Base-by-base conservation (phyloP, 805 yeast genomes). In the Saturnispora galanensis region DNA sequence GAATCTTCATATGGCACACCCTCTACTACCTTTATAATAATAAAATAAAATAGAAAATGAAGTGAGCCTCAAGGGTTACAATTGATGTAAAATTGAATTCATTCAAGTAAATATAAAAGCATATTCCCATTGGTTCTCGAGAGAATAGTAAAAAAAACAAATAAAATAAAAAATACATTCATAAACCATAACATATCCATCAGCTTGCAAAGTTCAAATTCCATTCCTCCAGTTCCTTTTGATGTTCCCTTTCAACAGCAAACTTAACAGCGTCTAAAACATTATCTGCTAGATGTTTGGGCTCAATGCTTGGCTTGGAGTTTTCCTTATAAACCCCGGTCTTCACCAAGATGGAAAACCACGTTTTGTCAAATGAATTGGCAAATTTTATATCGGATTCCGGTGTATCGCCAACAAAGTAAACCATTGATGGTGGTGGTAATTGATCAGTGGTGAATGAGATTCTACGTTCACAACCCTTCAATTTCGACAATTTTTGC, bases 341-440 rank as follows among this genome's bases (percentile, higher is more conserved):
- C 64, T 84, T 81, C 34, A 84, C 95, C 56, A 84, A 69, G 47
- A 85, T 84, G 26, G 94, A 84, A 64, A 73, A 79, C 95, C 95
- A 84, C 29, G 87, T 77, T 48, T 76, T 76, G 59, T 84, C 93
- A 63, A 84, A 90, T 15, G 88, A 79, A 66, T 84, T 84, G 44
- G 94, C 94, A 66, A 85, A 85, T 62, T 93, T 70, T 51, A 84
- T 84, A 62, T 84, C 95, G 6, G 89, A 81, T 65, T 84, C 94
- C 15, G 95, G 95, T 11, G 94, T 84, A 58, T 84, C 95, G 55
- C 95, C 95, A 42, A 84, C 93, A 65, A 84, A 85, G 62, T 84
- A 84, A 12, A 85, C 94, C 0, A 93, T 84, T 5, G 86, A 79
- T 3, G 93, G 87, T 4, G 89, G 89, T 5, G 93, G 93, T 51